Evolutionary conservation across 345 rosid species (phyloP).

Genomic region (Sonneratia caseolaris): DNA sequence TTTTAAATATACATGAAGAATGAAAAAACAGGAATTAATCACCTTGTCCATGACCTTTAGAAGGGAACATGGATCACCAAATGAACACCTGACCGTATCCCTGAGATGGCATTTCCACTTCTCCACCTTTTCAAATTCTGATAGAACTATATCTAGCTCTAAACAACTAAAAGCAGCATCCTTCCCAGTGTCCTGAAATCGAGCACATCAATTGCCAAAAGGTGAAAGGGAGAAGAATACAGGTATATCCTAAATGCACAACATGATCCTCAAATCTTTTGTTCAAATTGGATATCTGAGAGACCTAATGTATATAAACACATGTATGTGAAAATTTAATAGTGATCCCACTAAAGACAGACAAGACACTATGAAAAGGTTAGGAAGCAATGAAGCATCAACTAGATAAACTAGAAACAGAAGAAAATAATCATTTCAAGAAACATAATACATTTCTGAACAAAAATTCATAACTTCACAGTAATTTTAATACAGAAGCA

Average conservation of each 20-base stretch:
- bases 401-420: neutral
- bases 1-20: neutral
- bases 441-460: neutral
- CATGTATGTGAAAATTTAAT: neutral
- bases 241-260: neutral
- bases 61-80: slow-evolving; percentile 23
- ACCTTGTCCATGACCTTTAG: slow-evolving; percentile 43
- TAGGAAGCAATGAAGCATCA: neutral
- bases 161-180: slow-evolving; percentile 39
- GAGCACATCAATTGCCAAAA: slow-evolving; percentile 8
- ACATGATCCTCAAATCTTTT: neutral
- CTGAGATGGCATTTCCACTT: slow-evolving; percentile 42
- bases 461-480: neutral
- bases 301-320: neutral
- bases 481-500: neutral
- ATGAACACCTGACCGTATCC: slow-evolving; percentile 21
- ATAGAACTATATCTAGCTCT: slow-evolving; percentile 37
- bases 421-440: slow-evolving; percentile 1
- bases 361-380: neutral
- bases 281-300: neutral
- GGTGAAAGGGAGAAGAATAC: neutral
- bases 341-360: neutral
- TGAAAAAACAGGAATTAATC: neutral
- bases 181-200: slow-evolving; percentile 41
- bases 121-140: slow-evolving; percentile 47